Percentiles rank a stretch among this genome's conserved stretches.
These are phyloP conservation scores for Pythium folliculosum DNA, from an alignment of 352 stramenopile genomes.

Conservation along the genomic window DNA sequence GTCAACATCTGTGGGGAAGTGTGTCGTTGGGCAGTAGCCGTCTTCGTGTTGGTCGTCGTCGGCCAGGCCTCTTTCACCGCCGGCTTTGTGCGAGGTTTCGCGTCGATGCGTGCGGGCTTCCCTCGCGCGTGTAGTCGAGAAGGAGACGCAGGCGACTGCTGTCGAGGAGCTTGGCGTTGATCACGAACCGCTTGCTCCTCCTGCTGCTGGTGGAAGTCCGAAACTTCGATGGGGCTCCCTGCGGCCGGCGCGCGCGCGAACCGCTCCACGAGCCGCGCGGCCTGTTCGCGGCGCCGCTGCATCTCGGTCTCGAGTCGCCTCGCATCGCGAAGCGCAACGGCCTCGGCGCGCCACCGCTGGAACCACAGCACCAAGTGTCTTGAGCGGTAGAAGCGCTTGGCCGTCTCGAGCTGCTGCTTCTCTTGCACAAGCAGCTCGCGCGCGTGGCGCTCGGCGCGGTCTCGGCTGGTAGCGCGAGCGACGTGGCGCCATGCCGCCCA, in stretches of 20 bases:
- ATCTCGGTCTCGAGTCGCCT: slow-evolving; percentile 27
- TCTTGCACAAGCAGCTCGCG: slow-evolving; percentile 24
- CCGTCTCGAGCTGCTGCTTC: slow-evolving; percentile 23
- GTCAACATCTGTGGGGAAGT: neutral
- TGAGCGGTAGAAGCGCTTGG: slow-evolving; percentile 37
- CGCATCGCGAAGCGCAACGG: slow-evolving; percentile 34
- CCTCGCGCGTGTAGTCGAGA: no score
- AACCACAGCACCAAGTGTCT: slow-evolving; percentile 52
- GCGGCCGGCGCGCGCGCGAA: neutral
- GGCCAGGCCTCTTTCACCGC: neutral
- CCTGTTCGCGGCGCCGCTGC: slow-evolving; percentile 38
- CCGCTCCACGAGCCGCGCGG: slow-evolving; percentile 28
- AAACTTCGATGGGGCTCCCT: no score
- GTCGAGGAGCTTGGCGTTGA: no score
- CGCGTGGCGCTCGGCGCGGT: slow-evolving; percentile 23
- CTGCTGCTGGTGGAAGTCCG: no score
- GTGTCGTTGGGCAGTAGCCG: no score
- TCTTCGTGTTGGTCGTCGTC: no score
- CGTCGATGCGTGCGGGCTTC: neutral
- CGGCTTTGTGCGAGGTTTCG: neutral
- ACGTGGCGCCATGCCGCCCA: slow-evolving; percentile 29
- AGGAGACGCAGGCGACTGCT: neutral
- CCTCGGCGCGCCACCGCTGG: slow-evolving; percentile 42
- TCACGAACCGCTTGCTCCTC: no score
- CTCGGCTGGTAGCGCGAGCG: neutral